A percentile compares a stretch with the other conserved stretches of the same genome.
Evolutionary conservation across 106 monocot genomes (phyloP).

Genomic region (Cymbidium sinense): DNA sequence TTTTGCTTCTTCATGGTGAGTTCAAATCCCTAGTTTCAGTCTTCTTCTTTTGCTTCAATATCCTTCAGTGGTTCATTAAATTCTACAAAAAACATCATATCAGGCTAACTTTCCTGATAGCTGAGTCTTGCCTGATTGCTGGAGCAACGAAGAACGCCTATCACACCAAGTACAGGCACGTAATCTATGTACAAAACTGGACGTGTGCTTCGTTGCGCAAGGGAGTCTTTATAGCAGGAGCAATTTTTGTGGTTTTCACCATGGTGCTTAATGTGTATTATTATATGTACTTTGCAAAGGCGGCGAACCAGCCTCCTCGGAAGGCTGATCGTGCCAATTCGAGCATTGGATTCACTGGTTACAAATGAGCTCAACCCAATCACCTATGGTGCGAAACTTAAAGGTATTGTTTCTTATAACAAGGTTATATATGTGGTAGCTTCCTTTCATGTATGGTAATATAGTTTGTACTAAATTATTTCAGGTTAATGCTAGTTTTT

Average conservation of each 20-base stretch:
- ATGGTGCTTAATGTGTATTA: conserved; percentile 96
- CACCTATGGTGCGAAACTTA: neutral
- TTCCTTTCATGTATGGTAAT: neutral
- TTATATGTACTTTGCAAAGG: conserved; percentile 91
- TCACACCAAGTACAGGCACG: conserved; percentile 82
- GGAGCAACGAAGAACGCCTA: conserved; percentile 98
- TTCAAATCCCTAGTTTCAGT: neutral
- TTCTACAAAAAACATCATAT: neutral
- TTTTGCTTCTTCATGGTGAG: conserved; percentile 82
- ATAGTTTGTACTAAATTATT: neutral
- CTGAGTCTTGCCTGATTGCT: conserved; percentile 71
- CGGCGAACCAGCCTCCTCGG: conserved; percentile 50
- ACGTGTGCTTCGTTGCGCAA: conserved; percentile 89
- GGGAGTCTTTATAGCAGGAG: conserved; percentile 91
- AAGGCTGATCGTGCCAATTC: conserved; percentile 40
- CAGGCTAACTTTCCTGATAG: conserved; percentile 85
- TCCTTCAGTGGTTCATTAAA: neutral
- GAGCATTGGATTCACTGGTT: conserved; percentile 70
- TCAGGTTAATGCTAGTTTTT: neutral
- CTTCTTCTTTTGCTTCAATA: neutral
- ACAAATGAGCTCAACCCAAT: conserved; percentile 23
- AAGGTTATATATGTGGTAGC: neutral
- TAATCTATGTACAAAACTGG: conserved; percentile 85
- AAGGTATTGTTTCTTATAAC: neutral
- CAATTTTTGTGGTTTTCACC: conserved; percentile 83